phyloP scores from a whole-genome alignment of 2,329 filamentous ascomycete species.

The Fusarium gaditjirri region DNA sequence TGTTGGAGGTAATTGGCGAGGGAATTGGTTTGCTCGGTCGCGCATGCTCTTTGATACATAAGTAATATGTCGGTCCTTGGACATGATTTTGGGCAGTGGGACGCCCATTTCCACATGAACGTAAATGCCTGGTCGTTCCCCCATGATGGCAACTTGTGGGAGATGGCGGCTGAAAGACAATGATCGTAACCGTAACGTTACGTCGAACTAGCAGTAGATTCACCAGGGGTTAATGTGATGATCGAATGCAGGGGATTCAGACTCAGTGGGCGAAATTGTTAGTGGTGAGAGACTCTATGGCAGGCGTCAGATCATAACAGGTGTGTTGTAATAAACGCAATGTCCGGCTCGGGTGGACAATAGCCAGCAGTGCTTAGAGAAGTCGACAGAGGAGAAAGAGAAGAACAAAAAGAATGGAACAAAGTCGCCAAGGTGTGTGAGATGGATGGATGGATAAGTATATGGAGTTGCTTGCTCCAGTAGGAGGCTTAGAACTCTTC shows the following conservation, averaged over 20 bases:
- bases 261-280: background rate
- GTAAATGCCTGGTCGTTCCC: slow-evolving; percentile 52
- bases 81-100: slow-evolving; percentile 58
- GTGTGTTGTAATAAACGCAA: background rate
- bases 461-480: slow-evolving; percentile 15
- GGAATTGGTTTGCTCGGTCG: slow-evolving; percentile 55
- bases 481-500: slow-evolving; percentile 31
- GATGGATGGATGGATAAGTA: slow-evolving; percentile 10
- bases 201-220: background rate
- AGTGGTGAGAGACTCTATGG: background rate
- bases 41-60: slow-evolving; percentile 60
- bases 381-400: background rate
- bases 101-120: slow-evolving; percentile 64
- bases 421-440: slow-evolving; percentile 6
- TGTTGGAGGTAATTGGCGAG: slow-evolving; percentile 58
- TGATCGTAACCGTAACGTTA: background rate
- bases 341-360: background rate
- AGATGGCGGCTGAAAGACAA: background rate
- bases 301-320: background rate
- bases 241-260: background rate
- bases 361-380: background rate
- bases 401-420: background rate
- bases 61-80: slow-evolving; percentile 57
- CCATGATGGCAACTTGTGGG: slow-evolving; percentile 33
- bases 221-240: background rate